Evolutionary conservation across 140 eudicot species (phyloP), one percentile per base, ranked within the genome.

Genomic region (Erigeron philadelphicus): DNA sequence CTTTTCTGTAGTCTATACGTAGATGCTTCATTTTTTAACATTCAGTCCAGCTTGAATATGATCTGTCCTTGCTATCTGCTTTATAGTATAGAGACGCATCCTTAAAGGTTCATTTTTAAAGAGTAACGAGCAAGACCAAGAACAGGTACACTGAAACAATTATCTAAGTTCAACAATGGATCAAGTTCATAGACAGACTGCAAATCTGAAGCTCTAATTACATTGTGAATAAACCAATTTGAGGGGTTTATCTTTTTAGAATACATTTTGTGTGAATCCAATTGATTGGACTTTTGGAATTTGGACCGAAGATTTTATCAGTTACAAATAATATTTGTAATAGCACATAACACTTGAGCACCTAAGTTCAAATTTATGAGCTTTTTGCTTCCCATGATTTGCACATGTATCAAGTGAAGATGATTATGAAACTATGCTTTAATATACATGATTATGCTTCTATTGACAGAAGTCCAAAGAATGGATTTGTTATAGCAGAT

Each of bases 401-500:
- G 2, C 17, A 50, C 56, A 50, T 50, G 56, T 50, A 50, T 12
- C 56, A 5, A 3, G 8, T 50, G 19, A 50, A 50, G 6, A 49
- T 12, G 17, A 50, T 35, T 43, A 46, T 56, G 42, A 44, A 76
- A 42, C 18, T 11, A 70, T 54, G 76, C 4, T 44, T 45, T 38
- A 45, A 56, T 77, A 44, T 45, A 64, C 72, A 58, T 48, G 9
- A 72, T 66, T 57, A 67, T 60, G 31, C 38, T 78, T 81, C 75
- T 67, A 41, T 70, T 56, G 95, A 90, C 50, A 90, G 61, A 13
- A 90, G 86, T 72, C 97, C 97, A 48, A 85, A 90, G 87, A 58
- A 85, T 43, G 95, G 95, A 80, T 87, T 90, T 16, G 90, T 81
- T 61, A 87, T 52, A 40, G 95, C 95, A 81, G 86, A 81, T 25